Evolutionary conservation across 306 rosid genomes (phyloP), one percentile per base, ranked within the genome.

Genomic region (Calophaca sinica): DNA sequence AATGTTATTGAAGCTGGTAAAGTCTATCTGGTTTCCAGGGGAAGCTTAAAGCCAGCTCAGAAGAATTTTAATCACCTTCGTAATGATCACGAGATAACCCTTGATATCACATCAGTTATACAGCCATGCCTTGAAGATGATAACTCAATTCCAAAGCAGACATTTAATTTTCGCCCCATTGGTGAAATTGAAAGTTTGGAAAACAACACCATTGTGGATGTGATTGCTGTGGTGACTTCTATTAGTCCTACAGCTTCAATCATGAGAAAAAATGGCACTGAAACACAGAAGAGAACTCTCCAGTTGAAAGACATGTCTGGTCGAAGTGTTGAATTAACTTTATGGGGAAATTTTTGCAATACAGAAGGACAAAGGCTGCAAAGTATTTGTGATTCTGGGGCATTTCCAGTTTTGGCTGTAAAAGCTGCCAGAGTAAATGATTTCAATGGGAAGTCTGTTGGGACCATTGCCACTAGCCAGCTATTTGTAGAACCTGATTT

Each of bases 241-340:
- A 85, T 92, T 5, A 86, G 84, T 76, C 91, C 96, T 49, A 64
- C 96, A 35, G 70, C 85, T 72, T 88, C 96, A 51, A 74, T 90
- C 79, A 90, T 85, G 86, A 90, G 87, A 46, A 92, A 90, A 84
- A 90, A 92, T 85, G 99, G 99, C 5, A 83, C 83, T 45, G 96
- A 94, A 81, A 90, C 92, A 79, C 93, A 86, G 64, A 90, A 87
- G 86, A 85, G 99, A 85, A 44, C 88, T 39, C 96, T 94, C 70
- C 96, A 87, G 71, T 80, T 94, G 88, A 94, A 90, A 80, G 97
- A 94, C 74, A 83, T 73, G 89, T 90, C 96, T 64, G 84, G 89
- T 55, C 80, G 96, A 62, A 90, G 96, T 67, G 84, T 92, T 60
- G 97, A 94, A 67, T 73, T 94, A 48, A 87, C 99, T 70, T 70